Evolutionary conservation across 2,329 filamentous ascomycete genomes (phyloP), one percentile per base, ranked within the genome.

Genomic region (Fusarium pseudoanthophilum): DNA sequence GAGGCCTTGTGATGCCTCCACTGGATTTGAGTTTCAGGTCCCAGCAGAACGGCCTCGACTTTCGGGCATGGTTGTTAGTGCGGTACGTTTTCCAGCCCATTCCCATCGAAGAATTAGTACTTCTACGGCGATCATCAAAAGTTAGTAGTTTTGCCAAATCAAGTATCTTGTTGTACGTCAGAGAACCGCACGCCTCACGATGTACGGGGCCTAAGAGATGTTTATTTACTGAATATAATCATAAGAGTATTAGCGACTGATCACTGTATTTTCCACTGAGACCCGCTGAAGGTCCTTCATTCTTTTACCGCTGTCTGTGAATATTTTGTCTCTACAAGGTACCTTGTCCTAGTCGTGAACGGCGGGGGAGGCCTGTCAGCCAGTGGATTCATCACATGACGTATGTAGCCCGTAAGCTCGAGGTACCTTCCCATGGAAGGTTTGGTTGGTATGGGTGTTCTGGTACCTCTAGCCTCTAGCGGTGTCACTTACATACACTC

Each of bases 371-470:
- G 60, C 43, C 55, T 71, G 46, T 52, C 45, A 74, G 53, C 71
- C 53, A 71, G 71, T 73, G 67, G 67, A 60, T 69, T 64, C 60
- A 76, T 76, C 74, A 76, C 74, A 76, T 76, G 74, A 76, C 74
- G 74, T 76, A 60, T 55, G 57, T 51, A 67, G 40, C 64, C 43
- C 56, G 28, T 67, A 52, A 59, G 58, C 64, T 52, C 30, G n/a
- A 49, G 21, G 37, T 34, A 32, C 58, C 49, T 49, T 49, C 46
- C 28, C 20, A 26, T 26, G 26, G 26, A 18, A 43, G 24, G 42
- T 26, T 20, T 18, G 42, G 42, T 8, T 28, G 28, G 28, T 8
- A 26, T 26, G 26, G 26, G 26, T 26, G 26, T 26, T 26, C 26
- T 26, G 20, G 46, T 53, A 37, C 62, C 46, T 55, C 59, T 66